Evolutionary conservation across 192 early-diverging fungal species (phyloP).

Genomic region (Glomus cerebriforme): DNA sequence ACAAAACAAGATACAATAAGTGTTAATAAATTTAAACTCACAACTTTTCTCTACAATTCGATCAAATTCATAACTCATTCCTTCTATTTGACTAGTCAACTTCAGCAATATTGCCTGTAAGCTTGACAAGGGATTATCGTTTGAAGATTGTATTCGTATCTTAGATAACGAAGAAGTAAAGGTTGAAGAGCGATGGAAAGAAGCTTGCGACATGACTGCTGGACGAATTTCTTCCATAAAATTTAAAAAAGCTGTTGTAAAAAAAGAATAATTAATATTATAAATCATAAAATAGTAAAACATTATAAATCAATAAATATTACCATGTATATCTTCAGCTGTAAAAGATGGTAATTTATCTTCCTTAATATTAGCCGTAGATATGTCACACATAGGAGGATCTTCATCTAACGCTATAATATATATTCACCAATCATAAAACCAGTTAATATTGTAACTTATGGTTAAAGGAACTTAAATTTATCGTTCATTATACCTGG

Average conservation of each 20-base stretch:
- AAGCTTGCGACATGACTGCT: not conserved
- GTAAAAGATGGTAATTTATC: constrained; percentile 42
- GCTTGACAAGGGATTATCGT: constrained; percentile 31
- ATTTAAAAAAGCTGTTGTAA: not conserved
- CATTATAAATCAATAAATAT: not conserved
- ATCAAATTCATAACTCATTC: constrained; percentile 47
- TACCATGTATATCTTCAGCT: constrained; percentile 44
- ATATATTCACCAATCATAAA: not conserved
- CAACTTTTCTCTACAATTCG: constrained; percentile 46
- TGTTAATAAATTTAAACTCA: not conserved
- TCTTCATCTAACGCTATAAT: constrained; percentile 42
- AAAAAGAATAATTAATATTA: not conserved
- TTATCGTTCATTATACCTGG: constrained; percentile 27
- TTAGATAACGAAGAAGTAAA: not conserved
- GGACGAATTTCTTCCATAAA: constrained; percentile 11
- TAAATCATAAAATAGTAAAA: not conserved
- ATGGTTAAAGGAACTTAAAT: not conserved
- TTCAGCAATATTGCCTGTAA: constrained; percentile 36
- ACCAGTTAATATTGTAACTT: not conserved
- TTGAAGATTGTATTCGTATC: not conserved
- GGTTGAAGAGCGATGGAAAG: not conserved
- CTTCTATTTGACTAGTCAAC: constrained; percentile 50
- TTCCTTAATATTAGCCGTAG: constrained; percentile 37
- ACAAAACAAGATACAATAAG: not conserved
- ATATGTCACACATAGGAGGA: constrained; percentile 54